Base-by-base conservation (phyloP, 2,329 filamentous ascomycete genomes). In the Paecilomyces variotii region DNA sequence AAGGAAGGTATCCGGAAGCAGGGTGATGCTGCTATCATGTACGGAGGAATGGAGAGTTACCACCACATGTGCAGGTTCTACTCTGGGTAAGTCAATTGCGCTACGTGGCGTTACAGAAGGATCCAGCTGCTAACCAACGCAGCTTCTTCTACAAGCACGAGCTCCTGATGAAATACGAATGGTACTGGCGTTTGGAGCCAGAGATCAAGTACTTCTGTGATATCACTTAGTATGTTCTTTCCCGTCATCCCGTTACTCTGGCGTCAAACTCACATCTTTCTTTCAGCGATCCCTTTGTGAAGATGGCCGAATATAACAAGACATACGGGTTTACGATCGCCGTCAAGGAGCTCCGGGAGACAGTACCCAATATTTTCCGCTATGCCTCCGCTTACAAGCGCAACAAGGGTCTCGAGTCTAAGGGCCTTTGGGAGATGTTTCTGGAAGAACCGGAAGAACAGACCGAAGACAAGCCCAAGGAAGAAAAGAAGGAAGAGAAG, bases 161-260 rank as follows among this genome's bases (percentile, higher is more conserved):
- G 63, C 84, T 97, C 34, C 84, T 99, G 53, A 84, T 89, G 71
- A 97, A 97, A 76, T 99, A 97, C 77, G 91, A 97, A 72, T 99
- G 94, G 94, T 99, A 99, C 80, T 99, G 94, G 94, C 91, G 94
- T 63, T 81, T 99, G 67, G 94, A 99, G 82, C 94, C 94, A 64
- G 94, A 99, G 77, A 97, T 99, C 84, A 97, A 93, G 79, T 99
- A 97, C 79, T 99, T 99, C 79, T 99, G 94, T 76, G 94, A 99
- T 73, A 97, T 99, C 66, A 99, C 94, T 64, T 99, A 99, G 90
- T 93, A 85, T 62, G 85, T 72, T 51, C 14, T 5, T 50, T 19
- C 35, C 30, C n/a, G 3, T 14, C 32, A 24, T 58, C 45, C 28
- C n/a, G n/a, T n/a, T 52, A 27, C 56, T 66, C 6, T 61, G 59